phyloP scores from a whole-genome alignment of 345 rosid species.

The Psidium friedrichsthalianum region DNA sequence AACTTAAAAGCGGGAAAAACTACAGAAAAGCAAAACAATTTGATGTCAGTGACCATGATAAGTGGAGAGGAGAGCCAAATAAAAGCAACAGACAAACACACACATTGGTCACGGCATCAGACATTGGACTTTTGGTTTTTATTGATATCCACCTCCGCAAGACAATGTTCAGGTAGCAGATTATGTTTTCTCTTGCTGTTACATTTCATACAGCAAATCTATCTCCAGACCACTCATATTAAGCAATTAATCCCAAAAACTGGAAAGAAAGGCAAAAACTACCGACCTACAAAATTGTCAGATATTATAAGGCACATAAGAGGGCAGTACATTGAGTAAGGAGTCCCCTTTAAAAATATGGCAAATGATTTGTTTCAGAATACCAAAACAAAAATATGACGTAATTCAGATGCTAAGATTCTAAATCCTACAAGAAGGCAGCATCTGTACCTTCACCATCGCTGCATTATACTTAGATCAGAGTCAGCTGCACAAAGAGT shows the following conservation, averaged over 20 bases:
- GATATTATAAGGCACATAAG: background rate
- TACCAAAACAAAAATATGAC: background rate
- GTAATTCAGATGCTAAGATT: background rate
- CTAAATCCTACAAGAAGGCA: background rate
- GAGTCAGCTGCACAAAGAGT: slow-evolving; percentile 68
- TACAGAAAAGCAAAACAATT: background rate
- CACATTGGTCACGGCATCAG: background rate
- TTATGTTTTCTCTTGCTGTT: background rate
- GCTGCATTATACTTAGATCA: slow-evolving; percentile 74
- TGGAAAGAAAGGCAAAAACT: background rate
- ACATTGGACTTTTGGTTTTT: background rate
- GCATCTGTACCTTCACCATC: slow-evolving; percentile 63
- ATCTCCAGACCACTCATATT: background rate
- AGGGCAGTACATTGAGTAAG: background rate
- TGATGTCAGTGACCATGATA: background rate
- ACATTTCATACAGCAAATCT: background rate
- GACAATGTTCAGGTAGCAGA: background rate
- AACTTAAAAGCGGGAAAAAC: background rate
- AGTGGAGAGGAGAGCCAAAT: background rate
- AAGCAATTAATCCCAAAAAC: background rate
- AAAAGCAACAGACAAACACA: background rate
- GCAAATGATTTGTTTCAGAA: background rate
- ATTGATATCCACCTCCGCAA: background rate
- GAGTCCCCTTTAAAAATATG: background rate
- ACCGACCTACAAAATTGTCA: background rate